Percentiles rank a stretch among this genome's conserved stretches.
phyloP scores from a whole-genome alignment of 169 alveolate genomes.

The Toxoplasma gondii region DNA sequence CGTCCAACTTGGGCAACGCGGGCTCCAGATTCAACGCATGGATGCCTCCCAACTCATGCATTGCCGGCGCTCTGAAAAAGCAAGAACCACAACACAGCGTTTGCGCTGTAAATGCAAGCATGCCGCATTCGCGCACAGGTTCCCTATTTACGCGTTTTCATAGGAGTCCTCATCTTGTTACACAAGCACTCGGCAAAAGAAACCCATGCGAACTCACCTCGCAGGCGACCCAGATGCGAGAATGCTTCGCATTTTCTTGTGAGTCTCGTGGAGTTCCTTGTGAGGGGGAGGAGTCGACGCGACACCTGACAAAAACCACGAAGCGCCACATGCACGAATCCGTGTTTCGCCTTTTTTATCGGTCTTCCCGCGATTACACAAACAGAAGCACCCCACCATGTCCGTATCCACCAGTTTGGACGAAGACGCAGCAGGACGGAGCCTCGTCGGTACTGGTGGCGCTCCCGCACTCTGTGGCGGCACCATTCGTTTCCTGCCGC shows the following conservation, averaged over 20 bases:
- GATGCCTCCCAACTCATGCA: slow-evolving; percentile 35
- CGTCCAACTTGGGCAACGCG: slow-evolving; percentile 54
- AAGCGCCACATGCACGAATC: not conserved
- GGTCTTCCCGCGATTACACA: not conserved
- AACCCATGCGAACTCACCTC: not conserved
- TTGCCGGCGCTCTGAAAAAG: slow-evolving; percentile 15
- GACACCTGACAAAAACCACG: not conserved
- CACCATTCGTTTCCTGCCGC: too few relatives aligned
- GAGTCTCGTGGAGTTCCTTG: slow-evolving; percentile 27
- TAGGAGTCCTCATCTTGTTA: not conserved
- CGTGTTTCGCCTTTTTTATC: not conserved
- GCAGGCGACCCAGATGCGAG: not conserved
- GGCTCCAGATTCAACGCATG: slow-evolving; percentile 54
- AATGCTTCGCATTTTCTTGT: slow-evolving; percentile 30
- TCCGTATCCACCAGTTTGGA: too few relatives aligned
- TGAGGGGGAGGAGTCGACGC: slow-evolving; percentile 3
- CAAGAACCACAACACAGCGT: not conserved
- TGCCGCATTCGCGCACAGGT: too few relatives aligned
- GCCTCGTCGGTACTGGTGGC: too few relatives aligned
- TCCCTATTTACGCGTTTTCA: too few relatives aligned
- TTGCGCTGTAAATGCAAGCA: not conserved
- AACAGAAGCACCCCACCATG: too few relatives aligned
- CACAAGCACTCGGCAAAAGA: not conserved
- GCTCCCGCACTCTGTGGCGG: too few relatives aligned
- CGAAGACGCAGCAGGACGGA: too few relatives aligned